Evolutionary conservation across 495 filamentous ascomycete genomes (phyloP), one percentile per base, ranked within the genome.

Genomic region (Talaromyces wortmannii): DNA sequence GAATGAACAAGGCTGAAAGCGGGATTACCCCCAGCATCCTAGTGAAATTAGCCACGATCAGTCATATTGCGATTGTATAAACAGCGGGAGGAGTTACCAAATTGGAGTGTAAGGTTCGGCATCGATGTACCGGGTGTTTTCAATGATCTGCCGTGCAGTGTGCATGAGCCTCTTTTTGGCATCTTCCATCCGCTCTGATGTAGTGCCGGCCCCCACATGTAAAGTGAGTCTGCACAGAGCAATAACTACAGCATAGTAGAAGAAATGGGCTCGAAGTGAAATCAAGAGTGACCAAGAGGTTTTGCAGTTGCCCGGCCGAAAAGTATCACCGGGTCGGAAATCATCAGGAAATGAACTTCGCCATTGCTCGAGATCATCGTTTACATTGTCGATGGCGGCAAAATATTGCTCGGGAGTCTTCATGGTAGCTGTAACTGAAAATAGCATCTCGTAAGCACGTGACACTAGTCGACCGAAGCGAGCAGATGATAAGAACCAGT

Each of bases 1-100:
- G 55, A 32, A 73, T 62, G 31, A 73, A 73, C 13, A 73, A 50
- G 15, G 70, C 65, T 10, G 63, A 58, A n/a, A 73, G 55, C 12
- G 70, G 68, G 10, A 62, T 59, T 1, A 68, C 64, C 5, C 57
- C 57, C 12, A 66, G 56, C 16, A 61, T 58, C 49, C 59, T 63
- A 43, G 8, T 13, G 36, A 8, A 40, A 40, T 40, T 40, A 40
- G 36, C 36, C 36, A 40, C 36, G 36, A 23, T 40, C 36, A 18
- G 31, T 5, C 40, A 31, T 18, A 30, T 29, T 33, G 45, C 7
- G 30, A 32, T 5, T 13, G 11, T 4, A 13, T 30, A 6, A 45
- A 7, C 5, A 16, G 8, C 17, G 7, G 29, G 42, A 31, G 12
- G 18, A 40, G 60, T 55, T 61, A 71, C 67, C 64, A 74, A 4